Evolutionary conservation across 495 filamentous ascomycete species (phyloP), one percentile per base, ranked within the genome.

Genomic region (Xylaria castorea): DNA sequence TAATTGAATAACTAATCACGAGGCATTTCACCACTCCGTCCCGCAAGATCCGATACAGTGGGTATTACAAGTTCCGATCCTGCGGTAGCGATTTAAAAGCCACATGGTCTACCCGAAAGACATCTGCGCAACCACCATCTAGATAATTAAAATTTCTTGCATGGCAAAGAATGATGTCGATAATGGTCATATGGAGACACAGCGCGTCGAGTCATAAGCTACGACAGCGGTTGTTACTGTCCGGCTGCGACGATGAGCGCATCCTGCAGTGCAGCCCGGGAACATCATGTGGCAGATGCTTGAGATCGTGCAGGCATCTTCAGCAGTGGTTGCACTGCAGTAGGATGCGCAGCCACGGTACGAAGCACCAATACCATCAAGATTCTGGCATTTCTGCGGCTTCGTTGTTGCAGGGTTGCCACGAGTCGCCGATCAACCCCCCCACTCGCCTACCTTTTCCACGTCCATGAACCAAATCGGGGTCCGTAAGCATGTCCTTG

Each of bases 231-330:
- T 27, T 38, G 66, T 25, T 14, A 63, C 68, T 64, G 48, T 53
- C 36, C 61, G 60, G 40, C 36, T 71, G 69, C 61, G 38, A 71
- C 46, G 27, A 22, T 53, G 32, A 50, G 66, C 22, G 48, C 65
- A 57, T 68, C 20, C 66, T 42, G 51, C 66, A 57, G n/a, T 38
- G 48, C 48, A 30, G 53, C 44, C 38, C 34, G 50, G 57, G 42
- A 71, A 48, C 27, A 36, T 66, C 62, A 27, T 27, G 46, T 71
- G 30, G 62, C 60, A 64, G 69, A 57, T 71, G 69, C 69, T 71
- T 57, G 46, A 71, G 60, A 61, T 61, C 68, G 32, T 64, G 60
- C 68, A 71, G 58, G 32, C 69, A 65, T 65, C 55, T 51, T 57
- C 34, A 51, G 20, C 27, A 30, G 16, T 18, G 32, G 70, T 71